Evolutionary conservation across 225 moss, liverwort and hornwort genomes (phyloP).

Genomic region (Pseudisothecium myosuroides): DNA sequence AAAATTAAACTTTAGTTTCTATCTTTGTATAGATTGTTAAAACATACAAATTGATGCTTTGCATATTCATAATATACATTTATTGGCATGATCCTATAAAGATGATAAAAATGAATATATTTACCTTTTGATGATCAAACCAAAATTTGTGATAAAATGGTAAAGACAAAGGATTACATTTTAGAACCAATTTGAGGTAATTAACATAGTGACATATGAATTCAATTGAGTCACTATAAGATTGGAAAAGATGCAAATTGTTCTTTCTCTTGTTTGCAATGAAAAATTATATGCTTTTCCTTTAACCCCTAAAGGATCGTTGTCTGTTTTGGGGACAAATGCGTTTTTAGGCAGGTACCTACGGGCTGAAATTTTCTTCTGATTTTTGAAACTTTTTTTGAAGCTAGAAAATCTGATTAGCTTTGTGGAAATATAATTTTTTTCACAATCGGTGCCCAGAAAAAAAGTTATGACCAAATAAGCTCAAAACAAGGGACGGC

Average conservation of each 20-base stretch:
- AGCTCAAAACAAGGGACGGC: too few relatives aligned
- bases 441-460: too few relatives aligned
- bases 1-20: not conserved
- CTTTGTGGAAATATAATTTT: too few relatives aligned
- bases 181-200: not conserved
- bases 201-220: not conserved
- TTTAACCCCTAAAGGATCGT: too few relatives aligned
- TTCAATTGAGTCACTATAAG: not conserved
- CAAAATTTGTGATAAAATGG: not conserved
- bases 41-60: not conserved
- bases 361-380: too few relatives aligned
- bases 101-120: not conserved
- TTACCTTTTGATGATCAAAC: not conserved
- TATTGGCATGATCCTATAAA: not conserved
- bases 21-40: not conserved
- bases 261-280: not conserved
- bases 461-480: too few relatives aligned
- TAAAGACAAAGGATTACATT: not conserved
- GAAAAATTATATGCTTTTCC: not conserved
- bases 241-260: not conserved
- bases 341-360: too few relatives aligned
- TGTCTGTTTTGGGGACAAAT: too few relatives aligned
- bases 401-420: too few relatives aligned
- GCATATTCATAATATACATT: not conserved
- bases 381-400: too few relatives aligned